These are phyloP conservation scores for Penicillium salamii DNA, from an alignment of 495 filamentous ascomycete genomes.

Conservation along the genomic window DNA sequence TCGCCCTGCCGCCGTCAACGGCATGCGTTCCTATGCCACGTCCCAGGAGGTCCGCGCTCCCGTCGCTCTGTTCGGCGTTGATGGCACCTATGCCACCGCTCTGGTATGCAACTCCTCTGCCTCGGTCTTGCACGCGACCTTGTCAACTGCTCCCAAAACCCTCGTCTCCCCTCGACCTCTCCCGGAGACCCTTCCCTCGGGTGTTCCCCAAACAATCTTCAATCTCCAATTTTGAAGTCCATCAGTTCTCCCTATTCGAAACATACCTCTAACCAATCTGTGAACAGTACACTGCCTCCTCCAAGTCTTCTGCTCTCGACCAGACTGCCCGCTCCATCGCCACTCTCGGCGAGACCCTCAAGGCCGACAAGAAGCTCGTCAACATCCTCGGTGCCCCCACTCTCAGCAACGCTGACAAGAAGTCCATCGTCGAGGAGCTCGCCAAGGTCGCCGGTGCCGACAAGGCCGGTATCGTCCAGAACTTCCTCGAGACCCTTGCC, in stretches of 20 bases:
- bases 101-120: slow-evolving; percentile 60
- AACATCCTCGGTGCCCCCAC: slow-evolving; percentile 77
- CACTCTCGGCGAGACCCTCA: slow-evolving; percentile 65
- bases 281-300: slow-evolving; percentile 86
- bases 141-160: slow-evolving; percentile 26
- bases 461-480: slow-evolving; percentile 82
- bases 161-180: slow-evolving; percentile 19
- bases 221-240: not conserved
- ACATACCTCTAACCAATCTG: slow-evolving; percentile 1
- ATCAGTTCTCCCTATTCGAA: not conserved
- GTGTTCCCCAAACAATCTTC: slow-evolving; percentile 13
- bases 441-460: slow-evolving; percentile 70
- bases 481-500: slow-evolving; percentile 83
- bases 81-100: slow-evolving; percentile 97
- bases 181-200: slow-evolving; percentile 7
- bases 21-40: slow-evolving; percentile 71
- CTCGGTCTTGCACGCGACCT: not conserved
- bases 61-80: slow-evolving; percentile 87
- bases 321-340: slow-evolving; percentile 71
- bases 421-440: slow-evolving; percentile 77
- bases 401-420: slow-evolving; percentile 73
- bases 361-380: slow-evolving; percentile 76
- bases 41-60: slow-evolving; percentile 75
- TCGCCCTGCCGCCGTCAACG: slow-evolving; percentile 43
- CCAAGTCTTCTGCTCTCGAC: slow-evolving; percentile 82